A percentile compares a stretch with the other conserved stretches of the same genome.
These are phyloP conservation scores for Aspergillus costaricaensis DNA, from an alignment of 2,329 filamentous ascomycete genomes.

Conservation along the genomic window DNA sequence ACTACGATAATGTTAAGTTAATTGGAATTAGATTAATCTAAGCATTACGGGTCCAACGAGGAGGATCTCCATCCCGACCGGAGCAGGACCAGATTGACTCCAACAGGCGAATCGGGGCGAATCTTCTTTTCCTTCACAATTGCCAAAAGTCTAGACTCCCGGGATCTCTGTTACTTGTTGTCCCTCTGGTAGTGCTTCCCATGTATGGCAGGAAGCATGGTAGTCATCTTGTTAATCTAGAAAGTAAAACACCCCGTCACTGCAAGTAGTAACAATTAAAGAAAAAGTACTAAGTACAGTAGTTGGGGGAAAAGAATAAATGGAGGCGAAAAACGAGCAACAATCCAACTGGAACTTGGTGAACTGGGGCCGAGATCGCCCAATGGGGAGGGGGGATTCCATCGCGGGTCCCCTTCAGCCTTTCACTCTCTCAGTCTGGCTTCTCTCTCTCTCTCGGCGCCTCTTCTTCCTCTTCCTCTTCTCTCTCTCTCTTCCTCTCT, in stretches of 20 bases:
- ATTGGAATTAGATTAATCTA: too few relatives aligned
- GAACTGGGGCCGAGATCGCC: not conserved
- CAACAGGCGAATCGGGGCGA: not conserved
- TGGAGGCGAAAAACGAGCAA: not conserved
- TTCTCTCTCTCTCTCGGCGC: constrained; percentile 7
- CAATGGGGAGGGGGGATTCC: not conserved
- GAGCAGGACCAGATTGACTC: not conserved
- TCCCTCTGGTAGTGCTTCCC: too few relatives aligned
- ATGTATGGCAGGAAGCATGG: too few relatives aligned
- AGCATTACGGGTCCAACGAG: not conserved
- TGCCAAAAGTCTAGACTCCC: not conserved
- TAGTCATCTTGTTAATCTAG: too few relatives aligned
- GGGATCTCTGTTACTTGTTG: not conserved
- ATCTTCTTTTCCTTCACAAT: too few relatives aligned
- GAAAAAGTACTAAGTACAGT: not conserved
- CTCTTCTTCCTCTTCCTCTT: not conserved
- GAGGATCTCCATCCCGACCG: constrained; percentile 1
- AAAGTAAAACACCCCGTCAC: too few relatives aligned
- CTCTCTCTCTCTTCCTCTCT: constrained; percentile 12
- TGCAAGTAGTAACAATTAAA: too few relatives aligned
- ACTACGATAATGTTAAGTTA: too few relatives aligned
- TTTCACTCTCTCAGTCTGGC: not conserved
- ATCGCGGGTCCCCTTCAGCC: not conserved
- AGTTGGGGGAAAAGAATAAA: not conserved
- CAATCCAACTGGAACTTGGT: not conserved